These are phyloP conservation scores for Suillus paluster DNA, from an alignment of 768 basidiomycete genomes.

Conservation along the genomic window DNA sequence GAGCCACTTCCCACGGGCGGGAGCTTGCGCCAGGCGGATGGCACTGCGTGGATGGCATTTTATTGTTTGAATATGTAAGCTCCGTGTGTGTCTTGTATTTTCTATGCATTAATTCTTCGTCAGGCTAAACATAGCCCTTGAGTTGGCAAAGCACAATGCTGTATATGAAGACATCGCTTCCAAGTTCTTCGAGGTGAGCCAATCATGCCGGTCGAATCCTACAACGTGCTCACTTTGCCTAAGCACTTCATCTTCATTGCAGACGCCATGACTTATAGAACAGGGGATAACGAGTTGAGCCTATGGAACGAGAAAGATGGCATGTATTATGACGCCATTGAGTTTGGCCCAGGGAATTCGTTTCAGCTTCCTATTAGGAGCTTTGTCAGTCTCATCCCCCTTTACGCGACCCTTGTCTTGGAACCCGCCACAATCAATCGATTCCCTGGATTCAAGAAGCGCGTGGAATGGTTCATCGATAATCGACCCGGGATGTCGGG, in stretches of 20 bases:
- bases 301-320: slow-evolving; percentile 98
- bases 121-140: slow-evolving; percentile 96
- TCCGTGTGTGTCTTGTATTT: background rate
- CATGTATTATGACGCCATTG: slow-evolving; percentile 98
- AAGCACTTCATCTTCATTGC: slow-evolving; percentile 98
- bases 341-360: slow-evolving; percentile 78
- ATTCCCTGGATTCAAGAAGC: slow-evolving; percentile 98
- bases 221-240: slow-evolving; percentile 18
- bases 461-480: slow-evolving; percentile 98
- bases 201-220: slow-evolving; percentile 8
- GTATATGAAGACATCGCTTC: slow-evolving; percentile 99
- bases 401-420: slow-evolving; percentile 93
- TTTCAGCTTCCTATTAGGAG: slow-evolving; percentile 94
- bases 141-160: slow-evolving; percentile 95
- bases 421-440: slow-evolving; percentile 88
- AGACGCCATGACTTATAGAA: slow-evolving; percentile 95
- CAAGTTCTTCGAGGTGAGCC: slow-evolving; percentile 86
- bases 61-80: slow-evolving; percentile 94
- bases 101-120: slow-evolving; percentile 7
- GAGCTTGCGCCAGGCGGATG: slow-evolving; percentile 92
- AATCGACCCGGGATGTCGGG: slow-evolving; percentile 86
- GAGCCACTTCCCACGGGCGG: slow-evolving; percentile 97
- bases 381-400: slow-evolving; percentile 96
- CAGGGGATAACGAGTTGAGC: slow-evolving; percentile 76
- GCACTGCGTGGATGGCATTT: slow-evolving; percentile 99